Conservation (phyloP, 163 green algal species). For the Prototheca stagnorum region DNA sequence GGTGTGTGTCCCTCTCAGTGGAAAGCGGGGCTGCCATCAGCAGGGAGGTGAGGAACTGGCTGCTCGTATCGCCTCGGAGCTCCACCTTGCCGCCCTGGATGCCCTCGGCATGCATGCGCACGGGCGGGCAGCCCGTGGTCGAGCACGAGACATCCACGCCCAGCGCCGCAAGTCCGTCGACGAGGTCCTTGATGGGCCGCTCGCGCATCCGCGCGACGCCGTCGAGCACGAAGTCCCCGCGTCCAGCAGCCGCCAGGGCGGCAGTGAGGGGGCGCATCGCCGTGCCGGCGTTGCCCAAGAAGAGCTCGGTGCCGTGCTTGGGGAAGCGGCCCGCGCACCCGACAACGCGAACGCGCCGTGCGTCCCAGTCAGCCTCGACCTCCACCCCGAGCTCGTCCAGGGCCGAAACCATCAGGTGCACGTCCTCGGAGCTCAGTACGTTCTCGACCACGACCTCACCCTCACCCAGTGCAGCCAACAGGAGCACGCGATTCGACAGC, state of each 20-base stretch:
- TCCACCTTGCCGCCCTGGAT: slow-evolving; percentile 63
- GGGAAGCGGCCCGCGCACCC: slow-evolving; percentile 65
- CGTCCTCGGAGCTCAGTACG: slow-evolving; percentile 93
- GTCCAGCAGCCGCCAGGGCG: slow-evolving; percentile 78
- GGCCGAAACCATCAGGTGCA: slow-evolving; percentile 84
- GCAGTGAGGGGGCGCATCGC: slow-evolving; percentile 93
- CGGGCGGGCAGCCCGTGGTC: slow-evolving; percentile 83
- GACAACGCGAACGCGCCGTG: slow-evolving; percentile 46
- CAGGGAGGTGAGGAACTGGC: slow-evolving; percentile 83
- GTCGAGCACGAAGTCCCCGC: slow-evolving; percentile 75
- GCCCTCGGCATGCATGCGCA: slow-evolving; percentile 59
- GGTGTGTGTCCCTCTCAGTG: slow-evolving; percentile 46
- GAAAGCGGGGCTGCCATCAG: slow-evolving; percentile 89
- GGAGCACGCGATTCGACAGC: slow-evolving; percentile 90
- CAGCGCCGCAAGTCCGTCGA: slow-evolving; percentile 84
- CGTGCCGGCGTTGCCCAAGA: slow-evolving; percentile 97
- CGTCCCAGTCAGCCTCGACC: slow-evolving; percentile 63
- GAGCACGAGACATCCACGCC: slow-evolving; percentile 81
- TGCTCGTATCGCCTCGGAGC: slow-evolving; percentile 70
- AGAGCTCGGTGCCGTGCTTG: slow-evolving; percentile 55
- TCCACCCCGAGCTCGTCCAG: slow-evolving; percentile 76
- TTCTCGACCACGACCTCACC: slow-evolving; percentile 84
- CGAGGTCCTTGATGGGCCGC: slow-evolving; percentile 81
- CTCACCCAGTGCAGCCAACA: slow-evolving; percentile 82
- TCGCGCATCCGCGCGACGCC: slow-evolving; percentile 90